phyloP scores from a whole-genome alignment of 176 grass and related monocot species.

The Carex scoparia region DNA sequence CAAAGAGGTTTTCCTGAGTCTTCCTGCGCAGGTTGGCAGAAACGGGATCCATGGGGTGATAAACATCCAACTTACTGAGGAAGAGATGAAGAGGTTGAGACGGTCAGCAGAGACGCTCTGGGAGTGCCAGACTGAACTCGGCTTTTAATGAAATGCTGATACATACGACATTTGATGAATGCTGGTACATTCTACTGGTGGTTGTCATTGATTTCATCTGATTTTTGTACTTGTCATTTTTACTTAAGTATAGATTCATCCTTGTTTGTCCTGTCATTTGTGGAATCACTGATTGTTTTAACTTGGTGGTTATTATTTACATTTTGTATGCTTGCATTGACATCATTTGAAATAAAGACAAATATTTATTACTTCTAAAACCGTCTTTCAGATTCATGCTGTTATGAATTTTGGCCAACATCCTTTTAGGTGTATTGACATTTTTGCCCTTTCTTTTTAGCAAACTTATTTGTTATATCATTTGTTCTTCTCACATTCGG shows the following conservation, averaged over 20 bases:
- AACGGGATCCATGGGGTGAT: constrained; percentile 46
- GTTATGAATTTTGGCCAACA: no score
- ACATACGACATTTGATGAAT: neutral
- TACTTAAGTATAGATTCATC: neutral
- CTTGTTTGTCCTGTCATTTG: neutral
- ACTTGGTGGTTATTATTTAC: neutral
- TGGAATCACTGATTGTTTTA: neutral
- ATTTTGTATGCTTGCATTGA: neutral
- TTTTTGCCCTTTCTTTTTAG: no score
- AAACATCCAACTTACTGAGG: constrained; percentile 62
- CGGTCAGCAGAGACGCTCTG: constrained; percentile 61
- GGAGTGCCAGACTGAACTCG: constrained; percentile 53
- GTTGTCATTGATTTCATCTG: neutral
- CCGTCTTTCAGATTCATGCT: no score
- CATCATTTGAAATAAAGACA: no score
- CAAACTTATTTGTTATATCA: no score
- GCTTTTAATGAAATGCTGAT: constrained; percentile 16
- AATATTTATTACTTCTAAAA: no score
- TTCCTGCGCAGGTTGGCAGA: constrained; percentile 49
- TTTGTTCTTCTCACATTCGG: no score
- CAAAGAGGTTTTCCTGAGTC: constrained; percentile 68
- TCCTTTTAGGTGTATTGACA: no score
- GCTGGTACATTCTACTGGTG: neutral
- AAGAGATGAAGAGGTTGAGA: constrained; percentile 39
- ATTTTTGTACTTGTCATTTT: constrained; percentile 2